Base-by-base conservation (phyloP, 1,284 basidiomycete species). In the Stygiomarasmius scandens region DNA sequence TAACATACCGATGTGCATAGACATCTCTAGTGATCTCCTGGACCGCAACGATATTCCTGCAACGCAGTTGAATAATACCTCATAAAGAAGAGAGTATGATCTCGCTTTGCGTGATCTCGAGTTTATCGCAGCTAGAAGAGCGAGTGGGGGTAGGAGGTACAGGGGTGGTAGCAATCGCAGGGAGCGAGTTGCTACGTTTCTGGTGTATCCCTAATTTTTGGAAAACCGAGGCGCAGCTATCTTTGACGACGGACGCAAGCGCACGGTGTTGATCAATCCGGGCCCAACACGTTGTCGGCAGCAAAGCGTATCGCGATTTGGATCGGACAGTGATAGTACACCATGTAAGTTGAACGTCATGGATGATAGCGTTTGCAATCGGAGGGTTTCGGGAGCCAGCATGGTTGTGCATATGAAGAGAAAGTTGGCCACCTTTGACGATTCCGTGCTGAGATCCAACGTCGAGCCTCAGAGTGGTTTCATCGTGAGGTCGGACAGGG, bases 381-480 rank as follows among this genome's bases (percentile, higher is more conserved):
- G 74, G 59, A 1, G 81, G 80, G 60, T 88, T 88, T 46, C 74
- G 66, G 3, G 86, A 86, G 23, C 80, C 80, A 20, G 71, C 72
- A 58, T 74, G 75, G 66, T 87, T 87, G 67, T 87, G 84, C 20
- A 76, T 69, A 65, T 88, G 84, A 24, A 89, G 56, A 36, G 77
- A 79, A 59, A 89, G 79, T 60, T 85, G 81, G 4, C 80, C 83
- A 50, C 85, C 86, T 57, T 80, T 77, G 16, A 79, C 77, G 22
- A 89, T 71, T 0, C 86, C 85, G 58, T 87, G 84, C 3, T 83
- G 77, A 1, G 78, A 77, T 3, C 86, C 87, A 36, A 81, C 77
- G 44, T 80, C 79, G 46, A 89, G 69, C 58, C 78, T 75, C 36
- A 81, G 61, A 44, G 74, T 69, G 11, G 75, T 72, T 16, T 69